Percentiles rank a stretch among this genome's conserved stretches.
Evolutionary conservation across 306 rosid species (phyloP).

Genomic region (Clitoria ternatea): DNA sequence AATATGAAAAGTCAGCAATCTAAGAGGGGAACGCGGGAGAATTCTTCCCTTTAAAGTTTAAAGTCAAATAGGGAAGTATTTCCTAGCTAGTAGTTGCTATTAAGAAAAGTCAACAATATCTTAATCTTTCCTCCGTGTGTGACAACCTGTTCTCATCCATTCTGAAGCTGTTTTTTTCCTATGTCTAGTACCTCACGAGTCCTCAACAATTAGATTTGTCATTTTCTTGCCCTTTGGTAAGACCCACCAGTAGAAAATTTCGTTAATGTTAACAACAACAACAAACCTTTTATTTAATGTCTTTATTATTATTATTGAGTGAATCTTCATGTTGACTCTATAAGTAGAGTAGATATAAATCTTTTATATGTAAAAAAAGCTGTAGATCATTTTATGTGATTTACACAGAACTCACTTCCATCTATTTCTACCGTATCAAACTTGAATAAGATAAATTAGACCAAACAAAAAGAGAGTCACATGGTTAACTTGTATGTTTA

Average conservation of each 20-base stretch:
- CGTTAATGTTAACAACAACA: not conserved
- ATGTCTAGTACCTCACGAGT: not conserved
- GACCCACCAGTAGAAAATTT: not conserved
- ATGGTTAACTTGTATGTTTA: no score
- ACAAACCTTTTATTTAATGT: not conserved
- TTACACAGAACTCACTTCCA: not conserved
- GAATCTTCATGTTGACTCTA: not conserved
- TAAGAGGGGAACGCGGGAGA: not conserved
- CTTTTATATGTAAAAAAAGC: no score
- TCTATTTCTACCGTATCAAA: no score
- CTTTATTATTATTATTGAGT: not conserved
- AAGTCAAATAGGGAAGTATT: conserved; percentile 17
- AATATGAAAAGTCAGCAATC: conserved; percentile 13
- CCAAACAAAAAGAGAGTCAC: no score
- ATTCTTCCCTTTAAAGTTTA: conserved; percentile 4
- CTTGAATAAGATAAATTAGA: no score
- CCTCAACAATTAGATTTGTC: not conserved
- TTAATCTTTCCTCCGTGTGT: not conserved
- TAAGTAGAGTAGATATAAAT: not conserved
- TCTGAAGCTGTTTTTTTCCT: conserved; percentile 16
- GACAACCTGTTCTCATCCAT: conserved; percentile 32
- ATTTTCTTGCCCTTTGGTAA: not conserved
- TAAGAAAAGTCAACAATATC: conserved; percentile 26
- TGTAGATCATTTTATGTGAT: not conserved
- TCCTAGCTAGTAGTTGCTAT: not conserved